Evolutionary conservation across 2,329 filamentous ascomycete genomes (phyloP).

Genomic region (Neopestalotiopsis clavispora): DNA sequence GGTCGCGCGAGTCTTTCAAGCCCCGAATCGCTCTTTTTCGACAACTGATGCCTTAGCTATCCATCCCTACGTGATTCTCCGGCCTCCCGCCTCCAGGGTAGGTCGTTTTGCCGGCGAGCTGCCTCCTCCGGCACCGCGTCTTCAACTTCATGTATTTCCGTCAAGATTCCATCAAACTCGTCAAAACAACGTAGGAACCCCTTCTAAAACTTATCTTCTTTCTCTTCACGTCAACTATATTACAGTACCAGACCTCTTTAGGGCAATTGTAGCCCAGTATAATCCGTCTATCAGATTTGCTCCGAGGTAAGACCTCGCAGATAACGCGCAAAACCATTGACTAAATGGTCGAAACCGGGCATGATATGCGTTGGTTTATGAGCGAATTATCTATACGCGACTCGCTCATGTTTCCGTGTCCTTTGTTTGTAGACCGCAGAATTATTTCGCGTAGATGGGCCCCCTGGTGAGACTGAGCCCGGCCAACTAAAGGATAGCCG

Average conservation of each 20-base stretch:
- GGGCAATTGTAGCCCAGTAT: constrained; percentile 2
- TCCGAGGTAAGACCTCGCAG: background rate
- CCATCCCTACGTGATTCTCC: constrained; percentile 20
- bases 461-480: constrained; percentile 15
- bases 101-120: constrained; percentile 25
- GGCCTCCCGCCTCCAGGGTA: constrained; percentile 25
- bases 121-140: constrained; percentile 25
- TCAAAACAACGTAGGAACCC: background rate
- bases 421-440: background rate
- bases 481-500: constrained; percentile 9
- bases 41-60: constrained; percentile 25
- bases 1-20: constrained; percentile 43
- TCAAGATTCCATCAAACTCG: background rate
- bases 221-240: background rate
- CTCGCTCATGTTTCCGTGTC: background rate
- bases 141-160: background rate
- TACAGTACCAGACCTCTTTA: too few relatives aligned
- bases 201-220: background rate
- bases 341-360: background rate
- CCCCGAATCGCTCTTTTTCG: constrained; percentile 34
- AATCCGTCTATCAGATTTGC: constrained; percentile 4
- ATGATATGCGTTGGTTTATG: background rate
- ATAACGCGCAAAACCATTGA: background rate
- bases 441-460: constrained; percentile 3
- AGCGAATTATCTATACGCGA: background rate